phyloP scores from a whole-genome alignment of 2,329 filamentous ascomycete species.

The Nigrospora sphaerica region DNA sequence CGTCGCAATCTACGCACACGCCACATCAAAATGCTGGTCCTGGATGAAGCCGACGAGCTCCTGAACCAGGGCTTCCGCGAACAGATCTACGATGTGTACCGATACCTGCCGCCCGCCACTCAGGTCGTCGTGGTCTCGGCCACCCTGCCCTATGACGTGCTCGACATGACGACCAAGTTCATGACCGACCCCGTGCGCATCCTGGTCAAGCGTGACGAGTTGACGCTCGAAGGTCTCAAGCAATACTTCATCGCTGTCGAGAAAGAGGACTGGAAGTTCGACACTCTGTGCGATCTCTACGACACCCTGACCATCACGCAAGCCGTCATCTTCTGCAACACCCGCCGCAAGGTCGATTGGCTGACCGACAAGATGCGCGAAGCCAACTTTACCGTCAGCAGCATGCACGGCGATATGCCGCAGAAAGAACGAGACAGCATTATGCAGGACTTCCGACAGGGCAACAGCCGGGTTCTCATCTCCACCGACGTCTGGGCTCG shows the following conservation, averaged over 20 bases:
- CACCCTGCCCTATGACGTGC: conserved; percentile 97
- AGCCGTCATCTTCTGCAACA: conserved; percentile 97
- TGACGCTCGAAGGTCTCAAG: conserved; percentile 86
- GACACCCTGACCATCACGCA: conserved; percentile 87
- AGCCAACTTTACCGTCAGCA: conserved; percentile 95
- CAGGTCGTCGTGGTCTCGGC: conserved; percentile 99
- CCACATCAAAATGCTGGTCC: conserved; percentile 76
- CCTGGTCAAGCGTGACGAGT: conserved; percentile 97
- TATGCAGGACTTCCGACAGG: conserved; percentile 94
- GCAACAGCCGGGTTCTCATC: conserved; percentile 90
- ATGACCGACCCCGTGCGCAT: conserved; percentile 99
- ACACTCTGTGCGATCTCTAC: conserved; percentile 94
- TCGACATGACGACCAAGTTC: conserved; percentile 98
- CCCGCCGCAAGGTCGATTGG: conserved; percentile 99
- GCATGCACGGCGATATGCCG: conserved; percentile 96
- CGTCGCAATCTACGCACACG: conserved; percentile 65
- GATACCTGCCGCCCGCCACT: conserved; percentile 86
- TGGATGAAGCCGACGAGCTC: conserved; percentile 99
- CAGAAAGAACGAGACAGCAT: conserved; percentile 98
- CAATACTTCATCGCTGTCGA: conserved; percentile 93
- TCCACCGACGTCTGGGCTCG: conserved; percentile 92
- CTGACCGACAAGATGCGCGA: conserved; percentile 98
- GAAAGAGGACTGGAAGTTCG: conserved; percentile 82
- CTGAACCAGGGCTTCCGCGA: conserved; percentile 99
- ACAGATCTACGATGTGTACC: conserved; percentile 96